These are phyloP conservation scores for Melaleuca alternifolia DNA, from an alignment of 345 rosid genomes.

Conservation along the genomic window DNA sequence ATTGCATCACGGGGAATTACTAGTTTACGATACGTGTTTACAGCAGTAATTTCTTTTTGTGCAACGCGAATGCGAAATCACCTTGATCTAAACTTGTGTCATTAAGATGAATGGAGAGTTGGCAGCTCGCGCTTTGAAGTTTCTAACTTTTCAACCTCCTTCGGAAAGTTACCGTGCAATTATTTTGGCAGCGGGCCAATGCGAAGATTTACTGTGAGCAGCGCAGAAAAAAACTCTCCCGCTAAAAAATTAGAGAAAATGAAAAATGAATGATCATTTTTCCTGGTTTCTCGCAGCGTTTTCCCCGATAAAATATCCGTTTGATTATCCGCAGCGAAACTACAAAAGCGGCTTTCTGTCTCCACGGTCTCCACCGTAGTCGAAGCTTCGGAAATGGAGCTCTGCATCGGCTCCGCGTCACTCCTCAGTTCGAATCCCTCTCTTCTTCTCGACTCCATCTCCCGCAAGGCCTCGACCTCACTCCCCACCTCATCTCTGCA, in stretches of 20 bases:
- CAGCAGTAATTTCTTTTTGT: background rate
- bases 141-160: background rate
- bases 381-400: conserved; percentile 38
- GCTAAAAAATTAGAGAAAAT: background rate
- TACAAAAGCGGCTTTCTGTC: background rate
- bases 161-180: background rate
- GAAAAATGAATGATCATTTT: background rate
- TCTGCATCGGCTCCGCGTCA: conserved; percentile 31
- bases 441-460: background rate
- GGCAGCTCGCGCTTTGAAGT: background rate
- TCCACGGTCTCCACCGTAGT: background rate
- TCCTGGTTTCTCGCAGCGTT: background rate
- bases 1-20: background rate
- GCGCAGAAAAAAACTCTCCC: background rate
- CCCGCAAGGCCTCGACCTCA: conserved; percentile 5
- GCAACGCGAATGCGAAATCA: background rate
- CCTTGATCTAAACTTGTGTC: background rate
- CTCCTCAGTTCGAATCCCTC: conserved; percentile 5
- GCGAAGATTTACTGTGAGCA: background rate
- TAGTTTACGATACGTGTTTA: background rate
- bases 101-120: background rate
- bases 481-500: conserved; percentile 14
- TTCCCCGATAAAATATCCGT: background rate
- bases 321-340: background rate
- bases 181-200: background rate